Evolutionary conservation across 2,329 filamentous ascomycete species (phyloP).

Genomic region (Aspergillus sp.): DNA sequence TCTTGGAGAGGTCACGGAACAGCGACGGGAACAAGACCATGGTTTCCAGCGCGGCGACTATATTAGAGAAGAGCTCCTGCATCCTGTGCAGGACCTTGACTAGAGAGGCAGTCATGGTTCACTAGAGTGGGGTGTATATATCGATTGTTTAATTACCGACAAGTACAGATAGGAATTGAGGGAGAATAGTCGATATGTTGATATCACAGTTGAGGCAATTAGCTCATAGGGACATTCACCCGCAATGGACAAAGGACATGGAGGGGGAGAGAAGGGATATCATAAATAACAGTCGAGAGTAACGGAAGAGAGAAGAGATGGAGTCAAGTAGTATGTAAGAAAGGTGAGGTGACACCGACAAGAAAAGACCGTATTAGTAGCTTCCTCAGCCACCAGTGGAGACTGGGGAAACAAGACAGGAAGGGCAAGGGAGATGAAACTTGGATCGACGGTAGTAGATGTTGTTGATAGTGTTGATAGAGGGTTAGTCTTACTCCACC

Average conservation of each 20-base stretch:
- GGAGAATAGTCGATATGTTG: too few relatives aligned
- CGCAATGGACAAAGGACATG: too few relatives aligned
- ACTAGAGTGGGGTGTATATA: background rate
- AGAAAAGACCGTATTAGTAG: background rate
- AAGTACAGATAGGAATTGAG: too few relatives aligned
- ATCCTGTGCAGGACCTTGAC: slow-evolving; percentile 36
- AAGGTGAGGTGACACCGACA: slow-evolving; percentile 15
- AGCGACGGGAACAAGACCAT: slow-evolving; percentile 38
- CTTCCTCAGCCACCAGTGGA: slow-evolving; percentile 1
- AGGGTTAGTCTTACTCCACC: background rate
- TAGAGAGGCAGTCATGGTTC: slow-evolving; percentile 31
- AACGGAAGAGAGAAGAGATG: slow-evolving; percentile 3
- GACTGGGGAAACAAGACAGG: background rate
- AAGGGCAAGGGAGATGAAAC: background rate
- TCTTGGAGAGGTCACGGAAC: slow-evolving; percentile 27
- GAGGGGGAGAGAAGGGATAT: background rate
- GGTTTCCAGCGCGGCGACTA: slow-evolving; percentile 35
- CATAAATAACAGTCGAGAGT: background rate
- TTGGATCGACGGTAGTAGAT: background rate
- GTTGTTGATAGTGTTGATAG: background rate
- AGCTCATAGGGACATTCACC: too few relatives aligned
- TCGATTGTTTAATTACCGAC: too few relatives aligned
- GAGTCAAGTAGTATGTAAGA: slow-evolving; percentile 15
- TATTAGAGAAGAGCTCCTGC: slow-evolving; percentile 37
- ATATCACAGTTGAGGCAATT: too few relatives aligned